Conservation (phyloP, 768 basidiomycete genomes). For the Naematelia encephala region DNA sequence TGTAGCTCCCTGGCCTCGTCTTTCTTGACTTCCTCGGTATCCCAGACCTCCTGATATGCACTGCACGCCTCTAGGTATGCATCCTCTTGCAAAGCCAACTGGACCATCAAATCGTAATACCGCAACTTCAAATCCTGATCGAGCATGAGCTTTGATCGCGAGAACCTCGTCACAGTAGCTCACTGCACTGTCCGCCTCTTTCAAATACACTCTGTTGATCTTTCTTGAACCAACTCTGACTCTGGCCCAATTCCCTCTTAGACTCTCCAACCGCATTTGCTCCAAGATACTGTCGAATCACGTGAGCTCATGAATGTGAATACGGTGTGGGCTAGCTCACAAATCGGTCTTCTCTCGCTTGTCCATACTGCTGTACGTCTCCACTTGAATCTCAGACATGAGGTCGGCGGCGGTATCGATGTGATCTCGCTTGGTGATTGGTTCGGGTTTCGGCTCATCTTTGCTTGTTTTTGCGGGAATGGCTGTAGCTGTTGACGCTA, state of each 20-base stretch:
- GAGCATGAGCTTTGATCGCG: not conserved
- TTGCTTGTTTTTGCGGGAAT: constrained; percentile 24
- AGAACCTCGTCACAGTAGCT: constrained; percentile 39
- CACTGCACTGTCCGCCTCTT: constrained; percentile 83
- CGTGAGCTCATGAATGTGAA: not conserved
- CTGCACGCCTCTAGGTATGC: constrained; percentile 91
- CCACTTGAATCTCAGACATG: constrained; percentile 91
- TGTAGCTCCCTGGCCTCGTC: constrained; percentile 57
- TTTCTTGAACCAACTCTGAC: constrained; percentile 87
- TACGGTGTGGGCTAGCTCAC: constrained; percentile 25
- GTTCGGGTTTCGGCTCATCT: constrained; percentile 40
- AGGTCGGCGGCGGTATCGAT: constrained; percentile 85
- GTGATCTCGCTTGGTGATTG: constrained; percentile 59
- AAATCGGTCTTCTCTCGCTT: constrained; percentile 97
- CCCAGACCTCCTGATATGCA: constrained; percentile 95
- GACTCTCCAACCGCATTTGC: constrained; percentile 76
- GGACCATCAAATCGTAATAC: constrained; percentile 95
- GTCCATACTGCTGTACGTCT: constrained; percentile 99
- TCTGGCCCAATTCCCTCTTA: constrained; percentile 75
- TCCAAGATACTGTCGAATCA: constrained; percentile 63
- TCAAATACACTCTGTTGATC: constrained; percentile 88
- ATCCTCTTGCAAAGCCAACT: constrained; percentile 78
- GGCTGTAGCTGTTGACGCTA: constrained; percentile 13
- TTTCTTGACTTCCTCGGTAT: constrained; percentile 87
- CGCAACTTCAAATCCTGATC: constrained; percentile 87